Evolutionary conservation across 352 stramenopile genomes (phyloP), one percentile per base, ranked within the genome.

Genomic region (Pythium aquatile): DNA sequence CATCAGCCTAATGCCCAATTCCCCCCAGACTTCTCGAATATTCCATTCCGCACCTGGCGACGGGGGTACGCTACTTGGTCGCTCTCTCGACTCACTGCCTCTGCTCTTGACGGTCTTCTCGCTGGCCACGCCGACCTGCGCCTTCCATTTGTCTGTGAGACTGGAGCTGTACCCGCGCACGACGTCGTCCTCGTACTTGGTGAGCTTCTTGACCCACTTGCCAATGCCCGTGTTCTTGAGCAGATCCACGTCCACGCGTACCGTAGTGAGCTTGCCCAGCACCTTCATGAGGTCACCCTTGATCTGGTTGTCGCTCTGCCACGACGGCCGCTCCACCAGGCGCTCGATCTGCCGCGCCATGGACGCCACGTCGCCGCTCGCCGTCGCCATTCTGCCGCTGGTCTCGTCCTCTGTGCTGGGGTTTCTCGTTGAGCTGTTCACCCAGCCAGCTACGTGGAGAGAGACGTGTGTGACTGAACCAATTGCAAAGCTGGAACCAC

Each of bases 111-210:
- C 13, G 3, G 57, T 47, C 58, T 66, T 74, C 16, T 72, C 49
- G 61, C 39, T 46, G 39, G 35, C 54, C 13, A 96, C 63, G 17
- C 86, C 87, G 40, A 96, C 78, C 46, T 91, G 66, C 29, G 61
- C 57, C 75, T 90, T 92, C 87, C 87, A 96, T 65, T 91, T 92
- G 62, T 90, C 83, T 17, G 80, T 94, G 59, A 96, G 74, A n/a
- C 70, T 91, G 16, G 75, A 66, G 51, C 83, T 93, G 73, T 96
- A 96, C 26, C 82, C 85, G 37, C 77, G 75, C 47, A 96, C 79
- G 60, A 93, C 71, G 29, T 92, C 77, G 56, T 96, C 87, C 20
- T 88, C 66, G 69, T 96, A 87, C 68, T 96, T 96, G 62, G 84
- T 88, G 59, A 94, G 77, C 58, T 94, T 94, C 70, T 84, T 88